A percentile compares a stretch with the other conserved stretches of the same genome.
Evolutionary conservation across 2,329 filamentous ascomycete species (phyloP).

Genomic region (Clonostachys solani): DNA sequence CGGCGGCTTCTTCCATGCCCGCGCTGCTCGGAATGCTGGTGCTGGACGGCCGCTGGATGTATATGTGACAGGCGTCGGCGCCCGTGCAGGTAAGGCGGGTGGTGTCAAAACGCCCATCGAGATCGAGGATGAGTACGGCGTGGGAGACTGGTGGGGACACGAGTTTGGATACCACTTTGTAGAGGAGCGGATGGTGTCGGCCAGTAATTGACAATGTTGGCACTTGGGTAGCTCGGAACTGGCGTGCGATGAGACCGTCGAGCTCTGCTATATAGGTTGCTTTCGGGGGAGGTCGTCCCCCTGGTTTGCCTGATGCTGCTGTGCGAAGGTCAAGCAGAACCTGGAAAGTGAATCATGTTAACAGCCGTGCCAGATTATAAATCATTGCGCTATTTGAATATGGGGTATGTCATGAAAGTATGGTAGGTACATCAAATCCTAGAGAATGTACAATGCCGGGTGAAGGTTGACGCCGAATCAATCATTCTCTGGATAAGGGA

Average conservation of each 20-base stretch:
- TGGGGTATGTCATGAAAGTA: too few species aligned
- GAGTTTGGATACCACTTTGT: conserved; percentile 48
- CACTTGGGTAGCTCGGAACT: conserved; percentile 43
- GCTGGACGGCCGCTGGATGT: conserved; percentile 39
- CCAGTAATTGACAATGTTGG: conserved; percentile 45
- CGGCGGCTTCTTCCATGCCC: neutral
- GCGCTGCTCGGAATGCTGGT: neutral
- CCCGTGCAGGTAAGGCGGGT: conserved; percentile 32
- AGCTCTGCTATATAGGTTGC: conserved; percentile 37
- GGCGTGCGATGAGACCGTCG: conserved; percentile 37
- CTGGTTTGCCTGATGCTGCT: too few species aligned
- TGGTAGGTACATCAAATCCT: too few species aligned
- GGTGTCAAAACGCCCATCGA: conserved; percentile 50
- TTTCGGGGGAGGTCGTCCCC: conserved; percentile 4
- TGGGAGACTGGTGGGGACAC: conserved; percentile 41
- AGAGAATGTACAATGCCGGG: too few species aligned
- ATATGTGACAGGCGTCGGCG: conserved; percentile 42
- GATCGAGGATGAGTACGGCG: conserved; percentile 49
- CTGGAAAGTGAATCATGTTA: conserved; percentile 3
- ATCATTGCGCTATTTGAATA: too few species aligned
- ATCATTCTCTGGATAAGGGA: too few species aligned
- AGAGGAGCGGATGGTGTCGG: conserved; percentile 49
- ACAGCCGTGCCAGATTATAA: too few species aligned
- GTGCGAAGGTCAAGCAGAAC: conserved; percentile 9
- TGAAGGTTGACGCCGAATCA: too few species aligned